Conservation (phyloP, 2,329 filamentous ascomycete species). For the Botryotinia calthae region DNA sequence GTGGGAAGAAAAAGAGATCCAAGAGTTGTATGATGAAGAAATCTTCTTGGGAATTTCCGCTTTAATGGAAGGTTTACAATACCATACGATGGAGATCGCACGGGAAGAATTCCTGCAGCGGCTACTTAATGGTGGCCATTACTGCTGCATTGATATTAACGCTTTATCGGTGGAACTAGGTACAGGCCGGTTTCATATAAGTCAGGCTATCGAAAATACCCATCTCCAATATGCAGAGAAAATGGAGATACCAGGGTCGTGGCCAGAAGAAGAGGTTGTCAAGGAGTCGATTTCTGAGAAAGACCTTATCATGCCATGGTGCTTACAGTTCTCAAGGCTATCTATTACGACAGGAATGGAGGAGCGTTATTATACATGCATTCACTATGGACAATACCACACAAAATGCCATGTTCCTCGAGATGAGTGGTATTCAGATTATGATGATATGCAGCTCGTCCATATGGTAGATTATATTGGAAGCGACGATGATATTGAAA, state of each 20-base stretch:
- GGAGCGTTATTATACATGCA: background rate
- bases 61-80: background rate
- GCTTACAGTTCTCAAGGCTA: fast-evolving
- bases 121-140: fast-evolving
- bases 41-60: fast-evolving
- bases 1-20: background rate
- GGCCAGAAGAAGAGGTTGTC: background rate
- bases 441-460: background rate
- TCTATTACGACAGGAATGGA: too few relatives aligned
- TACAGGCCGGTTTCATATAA: too few relatives aligned
- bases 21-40: background rate
- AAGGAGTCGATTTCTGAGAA: background rate
- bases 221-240: too few relatives aligned
- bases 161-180: too few relatives aligned
- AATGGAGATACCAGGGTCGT: background rate
- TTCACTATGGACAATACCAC: background rate
- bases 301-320: background rate
- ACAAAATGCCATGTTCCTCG: background rate
- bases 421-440: fast-evolving
- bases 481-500: too few relatives aligned
- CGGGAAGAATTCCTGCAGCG: background rate
- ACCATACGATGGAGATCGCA: background rate
- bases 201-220: too few relatives aligned
- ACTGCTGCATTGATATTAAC: fast-evolving
- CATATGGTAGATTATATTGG: too few relatives aligned